Evolutionary conservation across 2,329 filamentous ascomycete genomes (phyloP), one percentile per base, ranked within the genome.

Genomic region (Venturia oleaginea): DNA sequence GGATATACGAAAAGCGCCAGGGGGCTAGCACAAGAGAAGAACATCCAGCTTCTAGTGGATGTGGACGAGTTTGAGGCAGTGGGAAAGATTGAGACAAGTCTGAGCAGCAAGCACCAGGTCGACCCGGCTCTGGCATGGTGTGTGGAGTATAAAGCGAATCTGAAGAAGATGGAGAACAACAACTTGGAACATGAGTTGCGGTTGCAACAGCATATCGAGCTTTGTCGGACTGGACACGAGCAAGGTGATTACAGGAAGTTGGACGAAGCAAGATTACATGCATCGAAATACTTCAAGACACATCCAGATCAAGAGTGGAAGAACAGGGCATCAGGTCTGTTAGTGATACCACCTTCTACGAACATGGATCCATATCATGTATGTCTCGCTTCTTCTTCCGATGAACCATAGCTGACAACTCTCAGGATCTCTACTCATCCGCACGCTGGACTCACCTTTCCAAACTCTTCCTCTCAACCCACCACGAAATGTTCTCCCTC

Each of bases 171-270:
- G 76, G 88, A 54, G 40, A 62, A 51, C 6, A 91, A 88, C 71
- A 90, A 89, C 68, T 83, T 99, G 19, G 94, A 99, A 75, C 96
- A 96, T 72, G 91, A 96, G 81, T 83, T 99, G 54, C 87, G 94
- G 15, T 83, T 95, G 70, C 94, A 99, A 75, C 92, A 97, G 74
- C 97, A 92, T 74, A 92, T 97, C 70, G 94, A 97, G 76, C 82
- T 97, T 66, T 86, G 96, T 66, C 83, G 93, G 66, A 85, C 82
- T 46, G 84, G 75, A 10, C 72, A 75, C 63, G 71, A 71, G 65
- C 70, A 68, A 59, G 66, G 84, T 63, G 81, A 86, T 4, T 79
- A 83, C 30, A 73, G 78, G 7, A 91, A 88, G 71, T 80, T 89
- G 55, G 76, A 86, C 59, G 92, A 97, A 67, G 92, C 92, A 15